Evolutionary conservation across 2,329 filamentous ascomycete genomes (phyloP), one percentile per base, ranked within the genome.

Genomic region (Epichloe uncinata): DNA sequence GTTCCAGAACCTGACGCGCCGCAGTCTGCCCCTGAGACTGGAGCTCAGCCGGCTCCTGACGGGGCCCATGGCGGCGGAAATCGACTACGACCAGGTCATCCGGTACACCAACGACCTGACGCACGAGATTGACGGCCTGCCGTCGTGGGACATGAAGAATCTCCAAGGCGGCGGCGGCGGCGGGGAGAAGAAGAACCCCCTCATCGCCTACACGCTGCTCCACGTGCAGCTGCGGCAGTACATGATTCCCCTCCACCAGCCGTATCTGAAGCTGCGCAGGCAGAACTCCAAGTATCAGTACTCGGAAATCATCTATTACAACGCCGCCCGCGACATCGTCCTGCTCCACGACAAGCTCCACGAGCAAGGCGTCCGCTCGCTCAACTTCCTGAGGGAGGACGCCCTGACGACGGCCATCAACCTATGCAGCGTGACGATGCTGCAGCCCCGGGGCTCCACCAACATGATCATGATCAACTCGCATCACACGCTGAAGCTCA

Each of bases 391-490:
- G 40, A 71, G 78, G 44, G 78, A 81, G 58, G 78, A 81, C 55
- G 73, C 73, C 0, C 70, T 81, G 53, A 79, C 75, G 3, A 73
- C 78, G 6, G 75, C 76, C 51, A 77, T 81, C 62, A 81, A 79
- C 58, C 70, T 82, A 20, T 78, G 75, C 65, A 77, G 74, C 57
- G 74, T 82, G 36, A 77, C 77, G 4, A 73, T 82, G 67, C 70
- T 79, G 50, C 78, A 82, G 60, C 76, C 77, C 1, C 70, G 72
- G 54, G 54, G 73, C 73, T 79, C 76, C 5, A 77, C 73, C 50
- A 78, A 77, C 61, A 75, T 81, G 69, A 79, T 81, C 61, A 78
- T 78, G 73, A 73, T 78, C 60, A 79, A 78, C 62, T 73, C 75
- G 3, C 72, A 73, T 51, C 77, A 81, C 63, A 81, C 77, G 1